Evolutionary conservation across 257 asterid species (phyloP).

Genomic region (Solanum tacnaense): DNA sequence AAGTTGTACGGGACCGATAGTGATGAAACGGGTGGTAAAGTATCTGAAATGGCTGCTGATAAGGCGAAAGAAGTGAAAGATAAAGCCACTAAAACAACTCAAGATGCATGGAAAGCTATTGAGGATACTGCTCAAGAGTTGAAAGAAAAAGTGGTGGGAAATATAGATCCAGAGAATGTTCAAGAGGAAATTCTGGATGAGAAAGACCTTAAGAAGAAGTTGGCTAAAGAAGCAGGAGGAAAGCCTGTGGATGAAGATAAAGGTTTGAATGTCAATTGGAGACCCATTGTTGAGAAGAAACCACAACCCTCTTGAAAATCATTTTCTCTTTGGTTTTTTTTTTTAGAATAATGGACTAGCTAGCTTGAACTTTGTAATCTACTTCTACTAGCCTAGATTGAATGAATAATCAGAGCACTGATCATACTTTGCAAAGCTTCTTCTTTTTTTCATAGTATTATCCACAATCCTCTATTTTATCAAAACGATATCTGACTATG

Average conservation of each 20-base stretch:
- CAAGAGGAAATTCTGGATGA: background rate
- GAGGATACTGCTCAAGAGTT: background rate
- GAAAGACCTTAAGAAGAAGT: slow-evolving; percentile 6
- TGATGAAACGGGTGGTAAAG: background rate
- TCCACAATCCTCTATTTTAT: no score
- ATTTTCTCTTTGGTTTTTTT: background rate
- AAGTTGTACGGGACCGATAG: background rate
- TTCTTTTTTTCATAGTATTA: no score
- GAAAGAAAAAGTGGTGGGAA: background rate
- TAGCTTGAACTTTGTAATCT: background rate
- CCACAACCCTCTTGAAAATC: background rate
- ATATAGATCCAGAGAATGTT: background rate
- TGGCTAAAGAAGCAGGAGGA: slow-evolving; percentile 19
- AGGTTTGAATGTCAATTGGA: slow-evolving; percentile 17
- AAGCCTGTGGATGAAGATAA: slow-evolving; percentile 25
- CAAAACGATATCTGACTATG: no score
- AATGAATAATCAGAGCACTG: background rate
- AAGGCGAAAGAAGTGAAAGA: background rate
- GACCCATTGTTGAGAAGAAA: slow-evolving; percentile 18
- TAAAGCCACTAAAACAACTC: background rate
- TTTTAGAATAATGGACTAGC: background rate
- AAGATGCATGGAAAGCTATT: slow-evolving; percentile 6
- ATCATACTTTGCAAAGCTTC: no score
- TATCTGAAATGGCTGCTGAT: background rate
- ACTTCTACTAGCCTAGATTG: background rate